A percentile compares a stretch with the other conserved stretches of the same genome.
Conservation (phyloP, 768 basidiomycete genomes). For the Tulasnella sp. region DNA sequence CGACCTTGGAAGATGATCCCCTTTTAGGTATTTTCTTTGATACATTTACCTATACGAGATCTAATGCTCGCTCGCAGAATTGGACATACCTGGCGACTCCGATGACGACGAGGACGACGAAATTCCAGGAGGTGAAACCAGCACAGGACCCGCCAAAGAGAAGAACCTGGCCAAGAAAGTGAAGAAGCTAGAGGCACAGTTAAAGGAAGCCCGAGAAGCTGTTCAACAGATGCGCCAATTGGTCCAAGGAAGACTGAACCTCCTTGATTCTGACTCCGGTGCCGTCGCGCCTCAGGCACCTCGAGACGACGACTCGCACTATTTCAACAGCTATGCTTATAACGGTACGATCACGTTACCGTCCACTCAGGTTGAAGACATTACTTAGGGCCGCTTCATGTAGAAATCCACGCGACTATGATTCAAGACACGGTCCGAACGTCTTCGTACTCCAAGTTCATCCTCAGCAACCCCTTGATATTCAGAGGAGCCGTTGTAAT, state of each 20-base stretch:
- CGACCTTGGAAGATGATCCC: slow-evolving; percentile 83
- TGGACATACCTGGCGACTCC: slow-evolving; percentile 71
- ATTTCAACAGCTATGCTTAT: slow-evolving; percentile 86
- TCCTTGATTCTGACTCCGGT: slow-evolving; percentile 41
- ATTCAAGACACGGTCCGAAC: slow-evolving; percentile 94
- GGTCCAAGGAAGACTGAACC: slow-evolving; percentile 56
- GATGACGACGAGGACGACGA: slow-evolving; percentile 58
- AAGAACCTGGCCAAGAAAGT: slow-evolving; percentile 47
- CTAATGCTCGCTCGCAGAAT: slow-evolving; percentile 49
- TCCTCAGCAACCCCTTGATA: slow-evolving; percentile 75
- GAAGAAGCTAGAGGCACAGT: slow-evolving; percentile 61
- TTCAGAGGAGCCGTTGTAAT: slow-evolving; percentile 88
- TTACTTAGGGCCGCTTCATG: background rate
- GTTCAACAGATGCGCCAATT: slow-evolving; percentile 64
- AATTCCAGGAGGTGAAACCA: slow-evolving; percentile 33
- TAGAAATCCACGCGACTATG: slow-evolving; percentile 96
- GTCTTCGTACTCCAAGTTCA: slow-evolving; percentile 89
- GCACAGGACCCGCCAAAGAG: slow-evolving; percentile 43
- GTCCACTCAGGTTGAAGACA: background rate
- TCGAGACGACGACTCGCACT: slow-evolving; percentile 89
- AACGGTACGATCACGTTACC: slow-evolving; percentile 60
- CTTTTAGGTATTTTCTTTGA: slow-evolving; percentile 71
- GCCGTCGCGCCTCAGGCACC: slow-evolving; percentile 44
- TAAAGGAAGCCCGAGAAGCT: slow-evolving; percentile 62
- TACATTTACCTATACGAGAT: background rate